Evolutionary conservation across 1,284 basidiomycete genomes (phyloP).

Genomic region (Puccinia horiana): DNA sequence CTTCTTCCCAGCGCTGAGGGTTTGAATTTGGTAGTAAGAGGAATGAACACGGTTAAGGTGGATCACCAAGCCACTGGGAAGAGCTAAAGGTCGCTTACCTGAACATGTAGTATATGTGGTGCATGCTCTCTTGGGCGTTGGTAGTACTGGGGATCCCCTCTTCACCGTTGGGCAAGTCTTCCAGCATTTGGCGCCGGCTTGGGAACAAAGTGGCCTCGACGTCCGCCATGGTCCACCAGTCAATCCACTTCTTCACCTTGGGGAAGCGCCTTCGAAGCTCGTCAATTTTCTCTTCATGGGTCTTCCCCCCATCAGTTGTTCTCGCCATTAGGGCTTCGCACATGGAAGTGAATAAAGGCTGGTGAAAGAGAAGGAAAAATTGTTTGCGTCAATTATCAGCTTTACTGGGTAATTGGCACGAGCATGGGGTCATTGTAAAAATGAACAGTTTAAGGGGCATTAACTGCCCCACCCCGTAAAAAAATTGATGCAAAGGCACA

Average conservation of each 20-base stretch:
- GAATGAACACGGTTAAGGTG: too few species aligned
- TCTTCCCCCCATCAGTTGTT: not conserved
- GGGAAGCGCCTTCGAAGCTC: not conserved
- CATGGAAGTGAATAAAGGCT: not conserved
- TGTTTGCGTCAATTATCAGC: too few species aligned
- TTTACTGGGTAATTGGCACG: too few species aligned
- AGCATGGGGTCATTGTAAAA: too few species aligned
- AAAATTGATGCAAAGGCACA: not conserved
- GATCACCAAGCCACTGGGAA: too few species aligned
- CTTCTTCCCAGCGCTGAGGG: not conserved
- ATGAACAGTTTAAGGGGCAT: too few species aligned
- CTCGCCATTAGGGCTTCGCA: not conserved
- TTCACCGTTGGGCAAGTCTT: not conserved
- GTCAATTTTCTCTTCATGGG: slow-evolving; percentile 11
- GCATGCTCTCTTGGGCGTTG: slow-evolving; percentile 1
- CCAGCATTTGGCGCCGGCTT: not conserved
- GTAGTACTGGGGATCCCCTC: not conserved
- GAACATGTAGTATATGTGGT: slow-evolving; percentile 3
- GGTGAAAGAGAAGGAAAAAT: not conserved
- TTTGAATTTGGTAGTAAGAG: too few species aligned
- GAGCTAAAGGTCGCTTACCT: too few species aligned
- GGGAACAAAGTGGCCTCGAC: too few species aligned
- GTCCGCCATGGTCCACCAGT: slow-evolving; percentile 19
- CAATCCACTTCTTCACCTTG: not conserved
- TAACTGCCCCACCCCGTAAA: too few species aligned